Evolutionary conservation across 371 early-diverging fungal species (phyloP).

Genomic region (Mucor irregularis): DNA sequence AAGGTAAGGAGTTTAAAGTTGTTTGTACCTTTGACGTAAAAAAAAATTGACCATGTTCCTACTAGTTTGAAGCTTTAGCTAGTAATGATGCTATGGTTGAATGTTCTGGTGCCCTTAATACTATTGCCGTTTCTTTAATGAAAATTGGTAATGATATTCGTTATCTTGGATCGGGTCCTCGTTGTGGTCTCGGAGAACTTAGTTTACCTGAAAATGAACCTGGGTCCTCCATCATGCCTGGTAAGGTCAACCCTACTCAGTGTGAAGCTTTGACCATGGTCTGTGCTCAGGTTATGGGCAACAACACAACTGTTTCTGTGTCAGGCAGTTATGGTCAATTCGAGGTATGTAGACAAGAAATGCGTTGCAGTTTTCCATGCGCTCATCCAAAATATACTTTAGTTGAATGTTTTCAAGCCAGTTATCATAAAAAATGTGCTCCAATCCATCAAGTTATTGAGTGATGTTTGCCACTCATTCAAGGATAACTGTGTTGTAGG

Average conservation of each 20-base stretch:
- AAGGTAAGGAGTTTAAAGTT: no score
- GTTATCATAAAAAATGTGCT: slow-evolving; percentile 87
- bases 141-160: slow-evolving; percentile 94
- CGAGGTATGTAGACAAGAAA: slow-evolving; percentile 45
- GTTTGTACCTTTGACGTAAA: no score
- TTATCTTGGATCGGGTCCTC: slow-evolving; percentile 86
- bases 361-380: background rate
- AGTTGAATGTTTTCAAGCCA: slow-evolving; percentile 92
- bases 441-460: slow-evolving; percentile 74
- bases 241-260: slow-evolving; percentile 93
- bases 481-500: slow-evolving; percentile 84
- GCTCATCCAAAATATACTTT: background rate
- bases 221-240: slow-evolving; percentile 92
- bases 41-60: no score
- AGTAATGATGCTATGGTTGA: slow-evolving; percentile 90
- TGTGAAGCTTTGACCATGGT: slow-evolving; percentile 95
- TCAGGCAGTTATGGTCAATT: slow-evolving; percentile 90
- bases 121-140: slow-evolving; percentile 81
- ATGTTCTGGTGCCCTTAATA: slow-evolving; percentile 82
- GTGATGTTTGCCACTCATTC: slow-evolving; percentile 79
- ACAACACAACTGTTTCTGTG: slow-evolving; percentile 79
- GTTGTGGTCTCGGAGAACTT: slow-evolving; percentile 90
- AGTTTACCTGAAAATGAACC: slow-evolving; percentile 90
- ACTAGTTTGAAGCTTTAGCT: slow-evolving; percentile 92
- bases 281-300: slow-evolving; percentile 89